phyloP scores from a whole-genome alignment of 345 rosid genomes.

The Eucalyptus sideroxylon region DNA sequence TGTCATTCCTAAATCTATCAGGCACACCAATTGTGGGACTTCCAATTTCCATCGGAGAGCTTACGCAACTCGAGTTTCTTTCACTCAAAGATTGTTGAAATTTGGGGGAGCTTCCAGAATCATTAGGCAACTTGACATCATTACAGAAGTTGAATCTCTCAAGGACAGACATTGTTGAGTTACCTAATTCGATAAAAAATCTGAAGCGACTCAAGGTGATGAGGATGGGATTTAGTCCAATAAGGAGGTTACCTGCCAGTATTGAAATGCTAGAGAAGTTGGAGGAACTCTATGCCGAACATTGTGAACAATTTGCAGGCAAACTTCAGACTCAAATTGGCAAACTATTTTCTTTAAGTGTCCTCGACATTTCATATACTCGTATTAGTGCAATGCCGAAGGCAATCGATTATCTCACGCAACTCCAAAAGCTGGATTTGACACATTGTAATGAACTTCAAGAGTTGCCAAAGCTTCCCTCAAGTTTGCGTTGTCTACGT shows the following conservation, averaged over 20 bases:
- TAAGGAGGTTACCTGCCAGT: too few relatives aligned
- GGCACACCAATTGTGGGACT: neutral
- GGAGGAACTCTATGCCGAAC: too few relatives aligned
- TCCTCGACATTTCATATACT: neutral
- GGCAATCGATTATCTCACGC: neutral
- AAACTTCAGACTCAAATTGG: too few relatives aligned
- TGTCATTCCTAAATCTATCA: neutral
- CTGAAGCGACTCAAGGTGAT: neutral
- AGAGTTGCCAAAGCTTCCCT: neutral
- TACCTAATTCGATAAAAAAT: neutral
- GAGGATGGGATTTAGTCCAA: neutral
- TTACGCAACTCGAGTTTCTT: neutral
- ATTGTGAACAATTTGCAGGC: too few relatives aligned
- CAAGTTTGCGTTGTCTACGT: neutral
- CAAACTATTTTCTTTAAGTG: too few relatives aligned
- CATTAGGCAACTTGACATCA: neutral
- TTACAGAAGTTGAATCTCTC: neutral
- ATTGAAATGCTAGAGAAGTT: too few relatives aligned
- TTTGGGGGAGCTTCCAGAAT: neutral
- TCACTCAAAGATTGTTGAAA: neutral
- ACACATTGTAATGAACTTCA: neutral
- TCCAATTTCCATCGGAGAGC: neutral
- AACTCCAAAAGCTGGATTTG: neutral
- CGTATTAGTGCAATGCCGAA: rapidly evolving
- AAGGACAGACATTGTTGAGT: neutral